Conservation (phyloP, 2,329 filamentous ascomycete species). For the Talaromyces piceae region DNA sequence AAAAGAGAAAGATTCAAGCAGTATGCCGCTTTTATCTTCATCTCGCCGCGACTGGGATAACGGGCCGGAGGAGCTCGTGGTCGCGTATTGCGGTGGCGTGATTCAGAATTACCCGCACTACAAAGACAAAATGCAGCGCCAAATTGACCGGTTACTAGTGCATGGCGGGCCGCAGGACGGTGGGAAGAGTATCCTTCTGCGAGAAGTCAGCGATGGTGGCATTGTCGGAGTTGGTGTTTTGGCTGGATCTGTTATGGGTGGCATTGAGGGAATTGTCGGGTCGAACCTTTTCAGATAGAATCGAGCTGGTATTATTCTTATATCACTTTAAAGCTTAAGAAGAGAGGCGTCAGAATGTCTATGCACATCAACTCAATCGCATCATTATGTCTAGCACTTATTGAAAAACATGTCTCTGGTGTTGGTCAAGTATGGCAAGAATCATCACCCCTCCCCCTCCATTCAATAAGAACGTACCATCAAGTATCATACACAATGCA, state of each 20-base stretch:
- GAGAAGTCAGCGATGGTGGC: constrained; percentile 45
- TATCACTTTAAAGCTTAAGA: background rate
- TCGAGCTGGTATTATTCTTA: background rate
- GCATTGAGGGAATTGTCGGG: constrained; percentile 23
- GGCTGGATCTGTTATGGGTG: constrained; percentile 35
- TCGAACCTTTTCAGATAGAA: constrained; percentile 6
- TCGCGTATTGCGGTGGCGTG: constrained; percentile 70
- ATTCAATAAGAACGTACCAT: too few relatives aligned
- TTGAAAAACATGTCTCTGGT: too few relatives aligned
- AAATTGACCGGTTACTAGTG: constrained; percentile 50
- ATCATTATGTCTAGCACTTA: too few relatives aligned
- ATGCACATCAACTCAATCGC: too few relatives aligned
- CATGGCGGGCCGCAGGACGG: constrained; percentile 34
- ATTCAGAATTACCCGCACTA: constrained; percentile 70
- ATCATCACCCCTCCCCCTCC: too few relatives aligned
- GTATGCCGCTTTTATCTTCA: background rate
- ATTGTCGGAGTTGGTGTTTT: constrained; percentile 47
- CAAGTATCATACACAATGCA: too few relatives aligned
- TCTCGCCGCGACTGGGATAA: constrained; percentile 20
- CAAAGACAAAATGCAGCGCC: constrained; percentile 58
- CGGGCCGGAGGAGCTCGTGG: constrained; percentile 53
- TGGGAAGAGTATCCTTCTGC: constrained; percentile 42
- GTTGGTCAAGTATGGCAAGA: too few relatives aligned
- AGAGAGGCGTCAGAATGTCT: too few relatives aligned
- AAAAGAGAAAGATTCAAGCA: background rate